phyloP scores from a whole-genome alignment of 768 basidiomycete species.

The Mrakia gelida region DNA sequence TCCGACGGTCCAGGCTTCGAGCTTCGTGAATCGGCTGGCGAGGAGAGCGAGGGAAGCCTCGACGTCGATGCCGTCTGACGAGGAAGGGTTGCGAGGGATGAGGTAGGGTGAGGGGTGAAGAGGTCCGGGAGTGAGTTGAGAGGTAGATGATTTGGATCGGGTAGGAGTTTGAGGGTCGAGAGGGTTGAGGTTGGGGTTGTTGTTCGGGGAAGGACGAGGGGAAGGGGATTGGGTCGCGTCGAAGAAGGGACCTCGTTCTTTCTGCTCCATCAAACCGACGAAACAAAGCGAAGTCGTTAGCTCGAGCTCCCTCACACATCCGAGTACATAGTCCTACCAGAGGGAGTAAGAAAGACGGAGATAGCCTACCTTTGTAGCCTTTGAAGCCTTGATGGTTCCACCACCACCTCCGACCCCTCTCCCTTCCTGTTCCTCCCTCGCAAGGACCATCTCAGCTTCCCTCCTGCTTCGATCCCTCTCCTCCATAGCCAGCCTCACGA shows the following conservation, averaged over 20 bases:
- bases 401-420: background rate
- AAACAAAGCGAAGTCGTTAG: background rate
- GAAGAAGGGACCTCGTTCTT: constrained; percentile 12
- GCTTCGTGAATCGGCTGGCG: constrained; percentile 16
- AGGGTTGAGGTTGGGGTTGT: background rate
- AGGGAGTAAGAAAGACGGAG: background rate
- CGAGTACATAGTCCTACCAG: background rate
- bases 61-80: constrained; percentile 7
- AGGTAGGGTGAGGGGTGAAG: constrained; percentile 2
- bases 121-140: background rate
- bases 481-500: constrained; percentile 3
- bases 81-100: background rate
- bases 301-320: background rate
- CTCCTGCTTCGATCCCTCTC: constrained; percentile 25
- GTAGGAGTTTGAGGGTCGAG: constrained; percentile 2
- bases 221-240: constrained; percentile 13
- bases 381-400: constrained; percentile 1
- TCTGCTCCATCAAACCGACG: background rate
- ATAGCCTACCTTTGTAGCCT: background rate
- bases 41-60: constrained; percentile 5
- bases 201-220: background rate
- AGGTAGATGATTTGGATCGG: background rate
- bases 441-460: constrained; percentile 13
- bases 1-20: constrained; percentile 16
- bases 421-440: background rate